phyloP scores from a whole-genome alignment of 768 basidiomycete species.

The Suillus ampliporus region DNA sequence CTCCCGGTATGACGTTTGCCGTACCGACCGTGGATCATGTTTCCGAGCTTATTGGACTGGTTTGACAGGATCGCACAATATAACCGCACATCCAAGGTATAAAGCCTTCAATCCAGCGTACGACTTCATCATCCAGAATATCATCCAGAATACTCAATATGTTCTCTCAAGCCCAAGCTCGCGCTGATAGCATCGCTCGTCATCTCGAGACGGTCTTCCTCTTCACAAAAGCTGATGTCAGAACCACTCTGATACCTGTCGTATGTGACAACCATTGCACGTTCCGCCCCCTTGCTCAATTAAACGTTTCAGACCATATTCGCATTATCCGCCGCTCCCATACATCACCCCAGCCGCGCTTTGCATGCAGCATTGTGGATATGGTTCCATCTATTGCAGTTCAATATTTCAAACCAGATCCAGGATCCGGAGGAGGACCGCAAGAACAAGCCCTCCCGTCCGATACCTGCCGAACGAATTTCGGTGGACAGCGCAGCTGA shows the following conservation, averaged over 20 bases:
- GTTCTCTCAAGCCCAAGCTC: not conserved
- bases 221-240: slow-evolving; percentile 29
- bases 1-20: not conserved
- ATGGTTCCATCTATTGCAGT: slow-evolving; percentile 48
- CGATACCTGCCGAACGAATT: slow-evolving; percentile 48
- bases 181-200: not conserved
- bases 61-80: not conserved
- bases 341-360: slow-evolving; percentile 15
- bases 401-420: slow-evolving; percentile 46
- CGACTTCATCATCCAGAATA: not conserved
- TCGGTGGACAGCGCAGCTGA: slow-evolving; percentile 35
- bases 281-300: not conserved
- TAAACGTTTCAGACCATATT: slow-evolving; percentile 33
- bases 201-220: slow-evolving; percentile 27
- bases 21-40: not conserved
- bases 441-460: slow-evolving; percentile 47
- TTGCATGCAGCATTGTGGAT: slow-evolving; percentile 43
- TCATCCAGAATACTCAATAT: not conserved
- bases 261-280: slow-evolving; percentile 11
- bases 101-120: not conserved
- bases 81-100: not conserved
- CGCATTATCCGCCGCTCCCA: slow-evolving; percentile 30
- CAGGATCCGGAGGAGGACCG: slow-evolving; percentile 44
- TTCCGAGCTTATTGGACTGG: not conserved
- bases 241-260: slow-evolving; percentile 21